Conservation (phyloP, 768 basidiomycete genomes). For the Goffeauzyma gilvescens region DNA sequence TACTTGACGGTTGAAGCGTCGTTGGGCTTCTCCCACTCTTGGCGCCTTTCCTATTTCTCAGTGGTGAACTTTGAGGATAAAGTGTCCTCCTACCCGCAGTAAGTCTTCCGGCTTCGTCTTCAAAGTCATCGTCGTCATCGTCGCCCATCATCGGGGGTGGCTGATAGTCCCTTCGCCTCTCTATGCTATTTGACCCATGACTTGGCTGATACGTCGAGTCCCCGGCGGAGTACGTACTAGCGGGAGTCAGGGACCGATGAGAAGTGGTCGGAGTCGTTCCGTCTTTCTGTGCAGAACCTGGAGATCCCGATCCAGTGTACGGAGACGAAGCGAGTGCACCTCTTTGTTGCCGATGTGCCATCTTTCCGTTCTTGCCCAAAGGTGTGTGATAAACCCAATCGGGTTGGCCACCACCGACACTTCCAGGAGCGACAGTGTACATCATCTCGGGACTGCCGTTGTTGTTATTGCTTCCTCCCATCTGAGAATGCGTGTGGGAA, state of each 20-base stretch:
- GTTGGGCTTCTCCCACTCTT: background rate
- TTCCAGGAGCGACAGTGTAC: background rate
- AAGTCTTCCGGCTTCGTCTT: no score
- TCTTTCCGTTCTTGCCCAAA: background rate
- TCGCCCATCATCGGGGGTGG: background rate
- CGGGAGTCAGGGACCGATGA: slow-evolving; percentile 1
- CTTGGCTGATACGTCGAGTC: slow-evolving; percentile 6
- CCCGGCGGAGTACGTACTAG: slow-evolving; percentile 1
- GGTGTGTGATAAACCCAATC: background rate
- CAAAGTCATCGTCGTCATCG: slow-evolving; percentile 1
- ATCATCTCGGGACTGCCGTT: no score
- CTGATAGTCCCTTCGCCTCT: background rate
- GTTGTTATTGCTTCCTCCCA: no score
- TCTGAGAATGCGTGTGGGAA: no score
- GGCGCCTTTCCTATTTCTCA: slow-evolving; percentile 1
- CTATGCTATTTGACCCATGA: background rate
- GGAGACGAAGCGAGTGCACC: background rate
- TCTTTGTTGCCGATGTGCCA: background rate
- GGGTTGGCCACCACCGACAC: background rate
- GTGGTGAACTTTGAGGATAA: slow-evolving; percentile 5
- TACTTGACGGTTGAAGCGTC: background rate
- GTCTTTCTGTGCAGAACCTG: background rate
- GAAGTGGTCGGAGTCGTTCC: background rate
- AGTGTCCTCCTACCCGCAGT: no score
- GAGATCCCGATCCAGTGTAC: no score